phyloP scores from a whole-genome alignment of 768 basidiomycete genomes.

The Boletus vermiculosoides region DNA sequence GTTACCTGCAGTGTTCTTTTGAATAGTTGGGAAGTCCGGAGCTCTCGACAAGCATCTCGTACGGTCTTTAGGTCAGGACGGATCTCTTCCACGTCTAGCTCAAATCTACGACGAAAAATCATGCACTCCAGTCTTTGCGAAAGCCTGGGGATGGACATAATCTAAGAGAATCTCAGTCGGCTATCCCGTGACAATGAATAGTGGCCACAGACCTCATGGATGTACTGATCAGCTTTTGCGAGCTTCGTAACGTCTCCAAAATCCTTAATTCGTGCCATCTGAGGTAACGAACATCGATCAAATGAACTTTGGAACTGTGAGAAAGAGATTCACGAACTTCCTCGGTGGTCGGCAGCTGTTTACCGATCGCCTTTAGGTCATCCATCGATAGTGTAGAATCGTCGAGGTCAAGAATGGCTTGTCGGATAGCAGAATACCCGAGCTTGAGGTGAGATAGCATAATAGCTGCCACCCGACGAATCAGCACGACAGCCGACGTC shows the following conservation, averaged over 20 bases:
- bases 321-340: conserved; percentile 49
- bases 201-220: conserved; percentile 56
- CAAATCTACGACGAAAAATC: conserved; percentile 79
- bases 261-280: conserved; percentile 65
- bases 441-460: conserved; percentile 80
- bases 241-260: conserved; percentile 73
- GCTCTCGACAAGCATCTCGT: conserved; percentile 65
- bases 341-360: conserved; percentile 76
- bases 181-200: not conserved
- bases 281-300: not conserved
- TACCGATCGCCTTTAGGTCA: conserved; percentile 69
- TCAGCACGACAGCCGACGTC: not conserved
- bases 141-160: conserved; percentile 76
- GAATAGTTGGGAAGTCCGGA: conserved; percentile 63
- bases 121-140: conserved; percentile 74
- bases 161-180: conserved; percentile 42
- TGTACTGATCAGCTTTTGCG: conserved; percentile 82
- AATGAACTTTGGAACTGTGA: not conserved
- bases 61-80: conserved; percentile 77
- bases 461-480: conserved; percentile 51
- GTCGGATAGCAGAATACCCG: conserved; percentile 60
- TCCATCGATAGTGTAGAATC: conserved; percentile 70
- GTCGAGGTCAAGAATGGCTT: conserved; percentile 68
- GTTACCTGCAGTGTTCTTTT: conserved; percentile 66
- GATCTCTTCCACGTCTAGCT: conserved; percentile 80